Base-by-base conservation (phyloP, 805 yeast species). In the Wickerhamiella alocasiicola region DNA sequence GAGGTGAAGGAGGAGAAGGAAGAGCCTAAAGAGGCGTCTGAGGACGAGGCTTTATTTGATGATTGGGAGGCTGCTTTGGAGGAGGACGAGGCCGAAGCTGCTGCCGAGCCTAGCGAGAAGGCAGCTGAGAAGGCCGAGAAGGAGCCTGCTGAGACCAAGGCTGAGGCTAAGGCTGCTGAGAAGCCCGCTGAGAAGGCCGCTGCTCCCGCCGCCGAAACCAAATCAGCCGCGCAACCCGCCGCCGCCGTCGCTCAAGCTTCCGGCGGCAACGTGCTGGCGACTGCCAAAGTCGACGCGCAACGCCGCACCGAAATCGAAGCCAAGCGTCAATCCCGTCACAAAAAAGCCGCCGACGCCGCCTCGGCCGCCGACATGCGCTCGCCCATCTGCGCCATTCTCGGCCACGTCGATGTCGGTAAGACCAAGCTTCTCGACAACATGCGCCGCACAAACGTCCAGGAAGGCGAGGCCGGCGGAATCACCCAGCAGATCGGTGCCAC, bases 401-500 rank as follows among this genome's bases (percentile, higher is more conserved):
- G 99, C 60, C 99, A 91, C 70, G 99, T 91, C 64, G 99, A 91
- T 72, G 91, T 98, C 44, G 99, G 99, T 78, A 91, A 91, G 66
- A 91, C 99, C 51, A 91, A 91, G 62, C 73, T 91, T 50, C 71
- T 91, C 61, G 99, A 91, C 61, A 91, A 91, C 65, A 78, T 91
- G 53, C 88, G 99, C 68, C 96, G 88, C 68, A 91, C 97, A 31
- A 91, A 91, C 58, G 99, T 91, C 46, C 99, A 91, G 69, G 99
- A 96, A 62, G 99, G 98, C 59, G 99, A 91, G 68, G 99, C 99
- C 42, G 99, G 99, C 70, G 99, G 99, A 70, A 91, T 91, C 62
- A 91, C 99, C 49, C 99, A 91, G 72, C 99, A 91, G 67, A 91
- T 91, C 59, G 99, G 99, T 75, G 99, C 99, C 43, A 91, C 99